phyloP scores from a whole-genome alignment of 1,139 yeast genomes.

The Taphrina flavorubra region DNA sequence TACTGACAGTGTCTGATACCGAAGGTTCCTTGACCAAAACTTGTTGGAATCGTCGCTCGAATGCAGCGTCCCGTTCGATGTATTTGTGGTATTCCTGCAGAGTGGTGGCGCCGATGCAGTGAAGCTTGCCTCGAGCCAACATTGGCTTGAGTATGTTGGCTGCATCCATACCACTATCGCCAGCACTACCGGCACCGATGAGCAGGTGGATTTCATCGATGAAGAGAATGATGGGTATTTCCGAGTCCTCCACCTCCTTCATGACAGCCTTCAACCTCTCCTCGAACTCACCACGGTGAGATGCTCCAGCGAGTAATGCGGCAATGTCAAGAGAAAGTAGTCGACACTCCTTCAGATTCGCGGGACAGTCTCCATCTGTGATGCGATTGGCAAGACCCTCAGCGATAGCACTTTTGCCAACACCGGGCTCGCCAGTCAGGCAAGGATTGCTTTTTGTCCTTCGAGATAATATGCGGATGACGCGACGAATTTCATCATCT shows the following conservation, averaged over 20 bases:
- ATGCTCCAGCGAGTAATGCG: slow-evolving; percentile 97
- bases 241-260: slow-evolving; percentile 87
- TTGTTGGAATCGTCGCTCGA: slow-evolving; percentile 97
- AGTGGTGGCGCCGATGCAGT: slow-evolving; percentile 98
- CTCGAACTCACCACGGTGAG: slow-evolving; percentile 97
- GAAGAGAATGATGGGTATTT: slow-evolving; percentile 82
- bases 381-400: slow-evolving; percentile 99
- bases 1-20: slow-evolving; percentile 89
- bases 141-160: slow-evolving; percentile 96
- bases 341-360: slow-evolving; percentile 76
- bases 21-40: slow-evolving; percentile 96
- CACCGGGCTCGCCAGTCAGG: slow-evolving; percentile 98
- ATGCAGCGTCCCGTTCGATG: slow-evolving; percentile 96
- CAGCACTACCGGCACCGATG: slow-evolving; percentile 91
- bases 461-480: slow-evolving; percentile 90
- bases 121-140: slow-evolving; percentile 93
- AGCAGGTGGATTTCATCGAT: slow-evolving; percentile 98
- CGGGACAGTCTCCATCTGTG: slow-evolving; percentile 93
- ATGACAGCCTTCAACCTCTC: slow-evolving; percentile 96
- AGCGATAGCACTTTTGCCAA: slow-evolving; percentile 96
- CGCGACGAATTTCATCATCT: slow-evolving; percentile 95
- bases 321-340: slow-evolving; percentile 90
- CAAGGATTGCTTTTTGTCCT: slow-evolving; percentile 96
- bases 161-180: slow-evolving; percentile 68
- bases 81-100: slow-evolving; percentile 90